Conservation (phyloP, 768 basidiomycete species). For the Leccinum rimulosum region DNA sequence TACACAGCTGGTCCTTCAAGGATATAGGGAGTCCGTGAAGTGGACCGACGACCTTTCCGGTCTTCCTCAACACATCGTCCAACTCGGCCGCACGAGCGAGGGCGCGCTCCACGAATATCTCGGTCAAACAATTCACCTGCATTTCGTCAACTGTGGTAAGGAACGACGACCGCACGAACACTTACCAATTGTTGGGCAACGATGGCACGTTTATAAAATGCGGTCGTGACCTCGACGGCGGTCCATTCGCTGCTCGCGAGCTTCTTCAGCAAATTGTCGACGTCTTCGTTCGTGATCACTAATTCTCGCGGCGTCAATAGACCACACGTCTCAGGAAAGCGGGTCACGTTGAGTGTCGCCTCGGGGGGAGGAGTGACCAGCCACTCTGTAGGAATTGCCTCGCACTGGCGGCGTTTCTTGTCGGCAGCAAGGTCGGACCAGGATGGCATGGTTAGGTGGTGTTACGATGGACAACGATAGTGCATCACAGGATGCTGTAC, state of each 20-base stretch:
- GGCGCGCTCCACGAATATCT: slow-evolving; percentile 77
- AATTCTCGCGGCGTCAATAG: slow-evolving; percentile 56
- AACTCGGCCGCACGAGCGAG: slow-evolving; percentile 61
- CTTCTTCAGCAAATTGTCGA: slow-evolving; percentile 48
- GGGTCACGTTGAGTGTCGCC: slow-evolving; percentile 48
- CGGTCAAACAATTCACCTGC: slow-evolving; percentile 79
- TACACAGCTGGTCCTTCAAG: slow-evolving; percentile 69
- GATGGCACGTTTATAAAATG: slow-evolving; percentile 76
- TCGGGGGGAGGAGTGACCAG: slow-evolving; percentile 46
- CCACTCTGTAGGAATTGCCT: slow-evolving; percentile 66
- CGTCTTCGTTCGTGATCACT: slow-evolving; percentile 53
- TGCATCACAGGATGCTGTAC: background rate
- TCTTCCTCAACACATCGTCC: slow-evolving; percentile 58
- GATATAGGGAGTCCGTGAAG: slow-evolving; percentile 76
- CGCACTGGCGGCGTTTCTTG: slow-evolving; percentile 52
- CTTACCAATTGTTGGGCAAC: slow-evolving; percentile 76
- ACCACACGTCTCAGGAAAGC: slow-evolving; percentile 54
- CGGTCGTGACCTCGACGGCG: slow-evolving; percentile 64
- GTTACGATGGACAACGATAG: background rate
- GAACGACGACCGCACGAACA: background rate
- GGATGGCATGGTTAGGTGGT: slow-evolving; percentile 10
- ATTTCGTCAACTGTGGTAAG: background rate
- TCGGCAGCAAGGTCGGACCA: slow-evolving; percentile 56
- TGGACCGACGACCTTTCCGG: slow-evolving; percentile 66
- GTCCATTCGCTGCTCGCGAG: slow-evolving; percentile 57